Percentiles rank a stretch among this genome's conserved stretches.
Evolutionary conservation across 768 basidiomycete genomes (phyloP).

Genomic region (Tricholoma flavovirens): DNA sequence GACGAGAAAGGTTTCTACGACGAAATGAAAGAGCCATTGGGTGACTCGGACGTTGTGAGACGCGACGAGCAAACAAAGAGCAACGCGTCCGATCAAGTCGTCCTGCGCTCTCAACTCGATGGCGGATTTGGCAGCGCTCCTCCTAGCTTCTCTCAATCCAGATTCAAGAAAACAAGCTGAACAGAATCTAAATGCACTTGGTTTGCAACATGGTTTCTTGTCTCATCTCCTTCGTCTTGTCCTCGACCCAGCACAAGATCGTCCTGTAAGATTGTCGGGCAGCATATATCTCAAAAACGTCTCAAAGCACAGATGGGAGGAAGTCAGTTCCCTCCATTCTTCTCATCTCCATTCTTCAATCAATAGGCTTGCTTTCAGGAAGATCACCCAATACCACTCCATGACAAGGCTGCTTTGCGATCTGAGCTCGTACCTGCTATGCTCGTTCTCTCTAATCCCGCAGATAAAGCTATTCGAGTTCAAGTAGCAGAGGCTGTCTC

Average conservation of each 20-base stretch:
- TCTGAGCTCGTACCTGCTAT: constrained; percentile 84
- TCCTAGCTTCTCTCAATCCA: constrained; percentile 68
- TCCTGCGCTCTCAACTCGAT: constrained; percentile 35
- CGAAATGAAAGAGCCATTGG: constrained; percentile 42
- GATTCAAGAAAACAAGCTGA: constrained; percentile 76
- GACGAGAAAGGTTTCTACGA: constrained; percentile 43
- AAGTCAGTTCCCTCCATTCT: constrained; percentile 42
- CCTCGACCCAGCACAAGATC: constrained; percentile 60
- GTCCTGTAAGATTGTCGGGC: constrained; percentile 73
- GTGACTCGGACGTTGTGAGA: no score
- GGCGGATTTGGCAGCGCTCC: constrained; percentile 64
- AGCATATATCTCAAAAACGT: constrained; percentile 92
- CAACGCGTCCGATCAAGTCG: no score
- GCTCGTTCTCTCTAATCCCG: constrained; percentile 72
- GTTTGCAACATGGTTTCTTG: constrained; percentile 73
- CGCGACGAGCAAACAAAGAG: constrained; percentile 5
- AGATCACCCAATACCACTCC: constrained; percentile 60
- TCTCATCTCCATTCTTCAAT: neutral
- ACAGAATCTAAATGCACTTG: constrained; percentile 60
- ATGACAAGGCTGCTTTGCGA: constrained; percentile 71
- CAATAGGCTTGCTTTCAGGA: constrained; percentile 48
- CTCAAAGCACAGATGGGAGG: constrained; percentile 82
- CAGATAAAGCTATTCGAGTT: constrained; percentile 67
- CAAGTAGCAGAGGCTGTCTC: constrained; percentile 94
- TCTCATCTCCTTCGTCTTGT: constrained; percentile 73